Evolutionary conservation across 2,329 filamentous ascomycete species (phyloP).

Genomic region (Clonostachys rhizophaga): DNA sequence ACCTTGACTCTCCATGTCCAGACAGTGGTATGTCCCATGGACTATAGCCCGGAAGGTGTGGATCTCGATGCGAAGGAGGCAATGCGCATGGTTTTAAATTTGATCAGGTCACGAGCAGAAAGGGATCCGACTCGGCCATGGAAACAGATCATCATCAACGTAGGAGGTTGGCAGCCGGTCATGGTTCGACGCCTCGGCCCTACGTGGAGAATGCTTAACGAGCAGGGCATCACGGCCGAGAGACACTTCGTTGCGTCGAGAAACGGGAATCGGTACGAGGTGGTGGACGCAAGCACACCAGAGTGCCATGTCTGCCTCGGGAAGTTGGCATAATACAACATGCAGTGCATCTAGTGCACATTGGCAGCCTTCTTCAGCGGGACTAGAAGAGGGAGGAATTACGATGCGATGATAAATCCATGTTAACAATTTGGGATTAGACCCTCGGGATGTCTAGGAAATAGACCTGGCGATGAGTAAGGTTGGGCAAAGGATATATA

Average conservation of each 20-base stretch:
- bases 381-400: too few relatives aligned
- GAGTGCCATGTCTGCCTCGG: neutral
- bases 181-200: conserved; percentile 36
- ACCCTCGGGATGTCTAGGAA: too few relatives aligned
- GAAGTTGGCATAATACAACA: too few relatives aligned
- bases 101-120: conserved; percentile 21
- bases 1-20: conserved; percentile 38
- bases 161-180: conserved; percentile 39
- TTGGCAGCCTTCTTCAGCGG: too few relatives aligned
- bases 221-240: conserved; percentile 37
- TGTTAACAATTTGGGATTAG: too few relatives aligned
- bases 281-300: conserved; percentile 14
- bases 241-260: conserved; percentile 37
- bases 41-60: conserved; percentile 1
- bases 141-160: conserved; percentile 36
- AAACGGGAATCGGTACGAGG: conserved; percentile 10
- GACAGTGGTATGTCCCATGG: conserved; percentile 27
- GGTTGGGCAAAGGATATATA: too few relatives aligned
- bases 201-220: conserved; percentile 32
- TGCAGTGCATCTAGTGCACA: too few relatives aligned
- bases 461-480: too few relatives aligned
- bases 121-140: conserved; percentile 14
- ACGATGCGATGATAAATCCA: too few relatives aligned
- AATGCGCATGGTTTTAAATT: conserved; percentile 20
- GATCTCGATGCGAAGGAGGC: conserved; percentile 25